A percentile compares a stretch with the other conserved stretches of the same genome.
phyloP scores from a whole-genome alignment of 225 moss, liverwort and hornwort species.

The Thuidium tamariscinum region DNA sequence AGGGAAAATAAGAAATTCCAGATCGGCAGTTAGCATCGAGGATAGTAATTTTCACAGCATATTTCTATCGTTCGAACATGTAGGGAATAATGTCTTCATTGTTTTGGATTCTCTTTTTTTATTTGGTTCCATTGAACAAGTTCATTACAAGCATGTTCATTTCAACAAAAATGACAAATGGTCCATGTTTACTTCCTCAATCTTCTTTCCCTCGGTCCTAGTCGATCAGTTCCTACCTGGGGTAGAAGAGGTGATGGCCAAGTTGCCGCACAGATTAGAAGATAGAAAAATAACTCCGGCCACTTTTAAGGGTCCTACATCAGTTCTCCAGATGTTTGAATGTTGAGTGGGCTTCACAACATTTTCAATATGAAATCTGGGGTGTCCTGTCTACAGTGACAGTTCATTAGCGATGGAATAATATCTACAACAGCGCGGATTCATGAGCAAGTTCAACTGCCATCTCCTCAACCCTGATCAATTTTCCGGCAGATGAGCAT shows the following conservation, averaged over 20 bases:
- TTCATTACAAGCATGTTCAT: background rate
- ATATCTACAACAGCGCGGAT: too few species aligned
- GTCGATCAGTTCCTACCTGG: background rate
- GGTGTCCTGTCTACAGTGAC: background rate
- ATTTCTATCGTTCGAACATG: background rate
- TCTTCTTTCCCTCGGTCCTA: too few species aligned
- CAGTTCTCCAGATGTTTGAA: background rate
- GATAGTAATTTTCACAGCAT: background rate
- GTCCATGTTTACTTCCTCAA: background rate
- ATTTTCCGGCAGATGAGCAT: background rate
- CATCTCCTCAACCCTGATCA: background rate
- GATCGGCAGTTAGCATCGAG: background rate
- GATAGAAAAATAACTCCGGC: background rate
- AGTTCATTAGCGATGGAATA: background rate
- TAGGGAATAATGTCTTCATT: background rate
- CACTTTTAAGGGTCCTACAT: background rate
- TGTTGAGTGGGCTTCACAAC: background rate
- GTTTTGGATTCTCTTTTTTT: background rate
- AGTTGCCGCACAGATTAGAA: background rate
- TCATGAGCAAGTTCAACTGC: background rate
- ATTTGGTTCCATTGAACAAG: background rate
- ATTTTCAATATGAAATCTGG: background rate
- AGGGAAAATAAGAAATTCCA: background rate
- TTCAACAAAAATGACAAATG: too few species aligned
- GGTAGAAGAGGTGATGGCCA: too few species aligned